phyloP scores from a whole-genome alignment of 805 yeast genomes.

The Candida multigemmis region DNA sequence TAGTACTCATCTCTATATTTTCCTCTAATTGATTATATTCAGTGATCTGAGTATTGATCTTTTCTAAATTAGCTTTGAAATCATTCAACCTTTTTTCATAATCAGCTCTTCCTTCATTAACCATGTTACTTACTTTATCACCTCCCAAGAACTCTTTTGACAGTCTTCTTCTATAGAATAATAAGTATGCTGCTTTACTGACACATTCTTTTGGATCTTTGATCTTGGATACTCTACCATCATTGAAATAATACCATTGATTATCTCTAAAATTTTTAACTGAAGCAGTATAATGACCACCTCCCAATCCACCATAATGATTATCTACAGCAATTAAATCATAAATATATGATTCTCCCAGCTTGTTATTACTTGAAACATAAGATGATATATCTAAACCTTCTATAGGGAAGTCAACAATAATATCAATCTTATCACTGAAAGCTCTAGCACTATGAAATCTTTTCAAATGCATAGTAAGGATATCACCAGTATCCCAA shows the following conservation, averaged over 20 bases:
- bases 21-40: slow-evolving; percentile 3
- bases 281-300: slow-evolving; percentile 94
- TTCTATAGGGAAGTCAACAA: slow-evolving; percentile 80
- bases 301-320: slow-evolving; percentile 93
- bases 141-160: slow-evolving; percentile 36
- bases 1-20: too few species aligned
- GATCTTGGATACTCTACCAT: slow-evolving; percentile 56
- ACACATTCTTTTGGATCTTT: slow-evolving; percentile 53
- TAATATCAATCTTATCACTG: slow-evolving; percentile 81
- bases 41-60: slow-evolving; percentile 8
- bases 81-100: slow-evolving; percentile 7
- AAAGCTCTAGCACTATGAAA: slow-evolving; percentile 78
- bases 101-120: slow-evolving; percentile 29
- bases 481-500: slow-evolving; percentile 90
- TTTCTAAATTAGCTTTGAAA: slow-evolving; percentile 6
- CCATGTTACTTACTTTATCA: slow-evolving; percentile 27
- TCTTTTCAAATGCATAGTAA: slow-evolving; percentile 83
- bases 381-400: slow-evolving; percentile 67
- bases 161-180: slow-evolving; percentile 65
- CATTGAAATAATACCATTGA: slow-evolving; percentile 88
- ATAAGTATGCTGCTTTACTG: slow-evolving; percentile 74
- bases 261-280: slow-evolving; percentile 70
- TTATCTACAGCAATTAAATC: slow-evolving; percentile 91
- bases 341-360: slow-evolving; percentile 40
- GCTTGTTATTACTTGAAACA: slow-evolving; percentile 26